Percentiles rank a stretch among this genome's conserved stretches.
Conservation (phyloP, 129 eudicot genomes). For the Artemisia annua region DNA sequence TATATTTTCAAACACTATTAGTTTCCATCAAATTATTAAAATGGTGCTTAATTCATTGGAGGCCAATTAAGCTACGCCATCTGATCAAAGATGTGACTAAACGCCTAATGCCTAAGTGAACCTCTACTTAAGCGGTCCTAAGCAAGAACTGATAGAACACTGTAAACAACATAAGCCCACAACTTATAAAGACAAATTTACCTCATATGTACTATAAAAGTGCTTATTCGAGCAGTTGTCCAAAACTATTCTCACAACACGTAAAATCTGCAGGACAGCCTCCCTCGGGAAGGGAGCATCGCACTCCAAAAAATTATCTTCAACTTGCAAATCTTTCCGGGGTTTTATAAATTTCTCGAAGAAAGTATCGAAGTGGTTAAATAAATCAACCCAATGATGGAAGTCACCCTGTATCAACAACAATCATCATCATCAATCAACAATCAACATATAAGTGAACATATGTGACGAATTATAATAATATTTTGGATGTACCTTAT, state of each 20-base stretch:
- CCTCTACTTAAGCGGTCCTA: not conserved
- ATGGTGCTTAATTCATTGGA: not conserved
- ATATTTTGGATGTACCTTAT: slow-evolving; percentile 57
- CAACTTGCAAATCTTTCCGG: slow-evolving; percentile 90
- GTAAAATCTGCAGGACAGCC: slow-evolving; percentile 88
- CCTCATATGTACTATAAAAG: slow-evolving; percentile 93
- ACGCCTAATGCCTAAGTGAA: not conserved
- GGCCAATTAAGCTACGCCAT: not conserved
- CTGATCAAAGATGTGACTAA: not conserved
- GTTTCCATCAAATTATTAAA: not conserved
- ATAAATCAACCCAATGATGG: slow-evolving; percentile 95
- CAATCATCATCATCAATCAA: slow-evolving; percentile 17
- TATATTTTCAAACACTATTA: not conserved
- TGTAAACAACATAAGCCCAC: not conserved
- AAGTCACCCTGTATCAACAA: slow-evolving; percentile 83
- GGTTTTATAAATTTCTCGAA: slow-evolving; percentile 88
- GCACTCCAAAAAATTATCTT: slow-evolving; percentile 64
- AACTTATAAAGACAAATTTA: slow-evolving; percentile 27
- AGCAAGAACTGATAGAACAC: not conserved
- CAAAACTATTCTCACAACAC: slow-evolving; percentile 76
- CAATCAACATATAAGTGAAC: slow-evolving; percentile 15
- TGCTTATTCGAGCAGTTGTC: slow-evolving; percentile 96
- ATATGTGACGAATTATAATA: slow-evolving; percentile 5
- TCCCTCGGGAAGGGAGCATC: slow-evolving; percentile 96
- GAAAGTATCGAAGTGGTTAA: slow-evolving; percentile 82